Conservation (phyloP, 1,139 yeast genomes). For the Trichomonascaceae sp. region DNA sequence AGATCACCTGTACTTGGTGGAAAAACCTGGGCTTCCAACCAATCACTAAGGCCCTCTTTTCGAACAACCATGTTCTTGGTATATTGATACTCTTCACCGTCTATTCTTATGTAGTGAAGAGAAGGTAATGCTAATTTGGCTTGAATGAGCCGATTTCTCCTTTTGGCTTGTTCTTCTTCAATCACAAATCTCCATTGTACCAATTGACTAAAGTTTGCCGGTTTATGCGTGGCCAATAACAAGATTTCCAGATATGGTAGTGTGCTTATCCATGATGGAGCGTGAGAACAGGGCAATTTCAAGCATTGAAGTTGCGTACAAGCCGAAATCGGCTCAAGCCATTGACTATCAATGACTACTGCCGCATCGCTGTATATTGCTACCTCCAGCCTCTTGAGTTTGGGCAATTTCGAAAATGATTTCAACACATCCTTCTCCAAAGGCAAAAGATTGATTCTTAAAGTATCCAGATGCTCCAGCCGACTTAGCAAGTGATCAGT, state of each 20-base stretch:
- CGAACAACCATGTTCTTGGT: constrained; percentile 12
- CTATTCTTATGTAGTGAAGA: constrained; percentile 19
- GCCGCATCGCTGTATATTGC: not conserved
- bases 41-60: constrained; percentile 17
- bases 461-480: constrained; percentile 2
- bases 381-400: constrained; percentile 2
- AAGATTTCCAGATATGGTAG: constrained; percentile 15
- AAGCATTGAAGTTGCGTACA: not conserved
- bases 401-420: not conserved
- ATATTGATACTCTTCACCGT: constrained; percentile 19
- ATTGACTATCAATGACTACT: constrained; percentile 3
- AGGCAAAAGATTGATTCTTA: constrained; percentile 1
- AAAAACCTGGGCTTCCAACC: constrained; percentile 19
- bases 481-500: not conserved
- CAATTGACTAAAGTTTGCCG: constrained; percentile 16
- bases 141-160: constrained; percentile 13
- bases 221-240: constrained; percentile 14
- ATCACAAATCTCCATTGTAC: not conserved
- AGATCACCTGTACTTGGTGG: constrained; percentile 2
- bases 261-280: constrained; percentile 10
- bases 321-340: constrained; percentile 1
- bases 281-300: constrained; percentile 5
- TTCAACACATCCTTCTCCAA: not conserved
- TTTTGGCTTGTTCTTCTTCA: constrained; percentile 17
- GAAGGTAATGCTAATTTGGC: constrained; percentile 15